A percentile compares a stretch with the other conserved stretches of the same genome.
phyloP scores from a whole-genome alignment of 2,329 filamentous ascomycete genomes.

The Alternaria atra region DNA sequence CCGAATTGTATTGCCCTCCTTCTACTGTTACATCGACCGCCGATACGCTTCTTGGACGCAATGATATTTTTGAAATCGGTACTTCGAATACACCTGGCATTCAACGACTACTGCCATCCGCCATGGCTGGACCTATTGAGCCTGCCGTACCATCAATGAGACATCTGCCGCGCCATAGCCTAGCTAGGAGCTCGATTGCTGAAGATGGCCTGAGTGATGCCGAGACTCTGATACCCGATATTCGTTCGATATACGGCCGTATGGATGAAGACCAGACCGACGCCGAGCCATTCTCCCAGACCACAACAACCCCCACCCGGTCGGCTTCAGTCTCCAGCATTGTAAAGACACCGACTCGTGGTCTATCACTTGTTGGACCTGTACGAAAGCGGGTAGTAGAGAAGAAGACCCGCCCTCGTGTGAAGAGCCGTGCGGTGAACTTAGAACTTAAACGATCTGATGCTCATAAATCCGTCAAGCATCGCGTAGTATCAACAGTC shows the following conservation, averaged over 20 bases:
- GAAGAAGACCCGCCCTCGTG: constrained; percentile 24
- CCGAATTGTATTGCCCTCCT: constrained; percentile 30
- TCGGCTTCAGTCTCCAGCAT: constrained; percentile 36
- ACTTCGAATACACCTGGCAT: constrained; percentile 35
- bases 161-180: background rate
- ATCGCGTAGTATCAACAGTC: constrained; percentile 13
- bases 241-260: constrained; percentile 24
- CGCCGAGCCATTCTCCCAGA: constrained; percentile 20
- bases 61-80: constrained; percentile 36
- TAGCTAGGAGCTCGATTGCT: constrained; percentile 20
- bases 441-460: constrained; percentile 34
- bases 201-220: constrained; percentile 43
- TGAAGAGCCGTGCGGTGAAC: constrained; percentile 15
- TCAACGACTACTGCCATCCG: background rate
- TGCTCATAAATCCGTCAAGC: constrained; percentile 38
- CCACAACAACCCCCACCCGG: constrained; percentile 23
- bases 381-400: constrained; percentile 30
- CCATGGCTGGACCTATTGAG: background rate
- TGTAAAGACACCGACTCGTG: constrained; percentile 42
- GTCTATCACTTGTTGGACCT: constrained; percentile 40
- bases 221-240: constrained; percentile 38
- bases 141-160: background rate
- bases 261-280: constrained; percentile 33
- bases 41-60: background rate
- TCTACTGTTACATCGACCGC: background rate